phyloP scores from a whole-genome alignment of 805 yeast genomes.

The Candida adriatica region DNA sequence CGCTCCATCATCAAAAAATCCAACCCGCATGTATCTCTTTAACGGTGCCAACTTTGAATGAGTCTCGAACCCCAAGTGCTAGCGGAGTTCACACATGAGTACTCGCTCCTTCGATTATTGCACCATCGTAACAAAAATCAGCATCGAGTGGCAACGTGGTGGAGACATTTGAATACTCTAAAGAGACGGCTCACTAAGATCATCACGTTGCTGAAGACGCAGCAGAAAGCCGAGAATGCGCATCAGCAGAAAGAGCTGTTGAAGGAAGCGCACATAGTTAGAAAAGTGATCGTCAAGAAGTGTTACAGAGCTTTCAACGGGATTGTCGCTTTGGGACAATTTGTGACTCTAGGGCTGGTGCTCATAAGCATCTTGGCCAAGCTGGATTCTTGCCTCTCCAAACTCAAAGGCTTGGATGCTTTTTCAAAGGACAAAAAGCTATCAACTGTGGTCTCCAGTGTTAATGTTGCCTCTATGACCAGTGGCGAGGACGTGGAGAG shows the following conservation, averaged over 20 bases:
- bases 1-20: too few relatives aligned
- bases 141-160: slow-evolving; percentile 69
- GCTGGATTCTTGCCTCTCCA: slow-evolving; percentile 25
- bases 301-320: slow-evolving; percentile 60
- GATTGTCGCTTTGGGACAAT: slow-evolving; percentile 70
- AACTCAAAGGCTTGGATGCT: slow-evolving; percentile 11
- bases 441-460: neutral
- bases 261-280: slow-evolving; percentile 23
- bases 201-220: slow-evolving; percentile 20
- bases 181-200: slow-evolving; percentile 48
- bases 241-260: slow-evolving; percentile 7
- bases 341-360: slow-evolving; percentile 64
- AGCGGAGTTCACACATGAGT: too few relatives aligned
- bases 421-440: slow-evolving; percentile 1
- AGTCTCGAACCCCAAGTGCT: too few relatives aligned
- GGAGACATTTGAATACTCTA: slow-evolving; percentile 58
- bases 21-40: too few relatives aligned
- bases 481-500: slow-evolving; percentile 27
- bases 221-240: slow-evolving; percentile 9
- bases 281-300: slow-evolving; percentile 32
- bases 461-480: slow-evolving; percentile 1
- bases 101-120: slow-evolving; percentile 49
- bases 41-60: too few relatives aligned
- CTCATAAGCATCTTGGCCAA: slow-evolving; percentile 51
- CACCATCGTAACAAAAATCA: slow-evolving; percentile 74